These are phyloP conservation scores for Nannizzia gypsea DNA, from an alignment of 2,329 filamentous ascomycete genomes.

Conservation along the genomic window DNA sequence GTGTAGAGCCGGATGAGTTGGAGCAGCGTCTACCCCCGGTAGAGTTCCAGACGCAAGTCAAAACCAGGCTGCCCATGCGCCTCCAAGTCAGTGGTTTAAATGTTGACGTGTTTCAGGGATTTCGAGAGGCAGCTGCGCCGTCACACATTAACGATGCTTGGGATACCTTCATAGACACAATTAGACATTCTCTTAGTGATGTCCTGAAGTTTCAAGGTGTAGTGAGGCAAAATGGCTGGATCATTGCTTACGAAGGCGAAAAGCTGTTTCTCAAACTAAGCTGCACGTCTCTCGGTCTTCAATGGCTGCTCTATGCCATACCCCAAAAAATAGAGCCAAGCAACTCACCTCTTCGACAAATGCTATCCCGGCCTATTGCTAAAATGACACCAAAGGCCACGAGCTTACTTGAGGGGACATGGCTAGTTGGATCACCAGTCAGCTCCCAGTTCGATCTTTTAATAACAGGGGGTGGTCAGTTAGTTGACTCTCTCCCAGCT, in stretches of 20 bases:
- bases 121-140: slow-evolving; percentile 6
- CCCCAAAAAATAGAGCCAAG: slow-evolving; percentile 28
- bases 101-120: slow-evolving; percentile 16
- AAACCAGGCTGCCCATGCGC: slow-evolving; percentile 32
- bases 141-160: slow-evolving; percentile 8
- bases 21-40: slow-evolving; percentile 29
- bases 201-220: slow-evolving; percentile 25
- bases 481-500: slow-evolving; percentile 29
- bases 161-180: slow-evolving; percentile 7
- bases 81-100: slow-evolving; percentile 26
- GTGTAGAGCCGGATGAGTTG: slow-evolving; percentile 20
- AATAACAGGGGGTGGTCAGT: slow-evolving; percentile 25
- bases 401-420: slow-evolving; percentile 29
- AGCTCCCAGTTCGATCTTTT: slow-evolving; percentile 24
- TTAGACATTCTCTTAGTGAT: slow-evolving; percentile 21
- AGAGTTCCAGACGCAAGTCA: slow-evolving; percentile 36
- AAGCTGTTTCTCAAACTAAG: slow-evolving; percentile 31
- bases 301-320: slow-evolving; percentile 41
- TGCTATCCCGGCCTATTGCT: slow-evolving; percentile 38
- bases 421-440: slow-evolving; percentile 36
- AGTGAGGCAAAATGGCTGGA: slow-evolving; percentile 31
- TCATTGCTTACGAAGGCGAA: slow-evolving; percentile 30
- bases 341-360: slow-evolving; percentile 31
- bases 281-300: slow-evolving; percentile 21
- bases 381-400: slow-evolving; percentile 29